These are phyloP conservation scores for Eryngium alpinum DNA, from an alignment of 140 eudicot genomes.

Conservation along the genomic window DNA sequence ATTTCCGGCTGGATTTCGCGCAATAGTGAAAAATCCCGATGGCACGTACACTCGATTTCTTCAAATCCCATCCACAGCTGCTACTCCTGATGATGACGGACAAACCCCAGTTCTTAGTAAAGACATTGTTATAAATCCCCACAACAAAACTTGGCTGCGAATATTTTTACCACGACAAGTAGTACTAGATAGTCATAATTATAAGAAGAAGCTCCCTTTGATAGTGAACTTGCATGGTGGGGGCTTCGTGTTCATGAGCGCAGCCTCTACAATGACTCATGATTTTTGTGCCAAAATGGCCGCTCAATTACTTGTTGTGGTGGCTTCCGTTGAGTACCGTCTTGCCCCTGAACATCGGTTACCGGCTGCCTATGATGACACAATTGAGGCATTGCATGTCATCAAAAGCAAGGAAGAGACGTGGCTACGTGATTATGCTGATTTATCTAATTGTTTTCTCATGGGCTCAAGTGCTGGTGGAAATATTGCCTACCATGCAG, in stretches of 20 bases:
- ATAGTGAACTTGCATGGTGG: slow-evolving; percentile 25
- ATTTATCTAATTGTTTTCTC: slow-evolving; percentile 20
- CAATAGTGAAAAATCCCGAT: slow-evolving; percentile 20
- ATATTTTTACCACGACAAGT: slow-evolving; percentile 17
- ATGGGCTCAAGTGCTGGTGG: slow-evolving; percentile 33
- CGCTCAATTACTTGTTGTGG: background rate
- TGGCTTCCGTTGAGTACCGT: slow-evolving; percentile 31
- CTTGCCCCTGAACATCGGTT: slow-evolving; percentile 33
- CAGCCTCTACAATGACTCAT: slow-evolving; percentile 15
- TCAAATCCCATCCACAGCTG: slow-evolving; percentile 1
- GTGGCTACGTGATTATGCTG: slow-evolving; percentile 24
- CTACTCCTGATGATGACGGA: slow-evolving; percentile 19
- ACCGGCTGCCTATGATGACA: slow-evolving; percentile 36
- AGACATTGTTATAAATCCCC: slow-evolving; percentile 24
- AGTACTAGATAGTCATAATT: no score
- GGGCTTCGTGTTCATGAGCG: slow-evolving; percentile 24
- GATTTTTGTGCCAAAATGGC: slow-evolving; percentile 18
- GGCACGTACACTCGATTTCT: slow-evolving; percentile 21
- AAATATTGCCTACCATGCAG: slow-evolving; percentile 25
- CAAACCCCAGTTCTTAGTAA: slow-evolving; percentile 22
- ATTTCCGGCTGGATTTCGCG: background rate
- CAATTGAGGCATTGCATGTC: slow-evolving; percentile 27
- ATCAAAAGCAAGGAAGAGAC: slow-evolving; percentile 5
- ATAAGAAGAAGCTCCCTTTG: slow-evolving; percentile 21
- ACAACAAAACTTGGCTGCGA: slow-evolving; percentile 25